These are phyloP conservation scores for Mucor plumbeus DNA, from an alignment of 371 early-diverging fungal genomes.

Conservation along the genomic window DNA sequence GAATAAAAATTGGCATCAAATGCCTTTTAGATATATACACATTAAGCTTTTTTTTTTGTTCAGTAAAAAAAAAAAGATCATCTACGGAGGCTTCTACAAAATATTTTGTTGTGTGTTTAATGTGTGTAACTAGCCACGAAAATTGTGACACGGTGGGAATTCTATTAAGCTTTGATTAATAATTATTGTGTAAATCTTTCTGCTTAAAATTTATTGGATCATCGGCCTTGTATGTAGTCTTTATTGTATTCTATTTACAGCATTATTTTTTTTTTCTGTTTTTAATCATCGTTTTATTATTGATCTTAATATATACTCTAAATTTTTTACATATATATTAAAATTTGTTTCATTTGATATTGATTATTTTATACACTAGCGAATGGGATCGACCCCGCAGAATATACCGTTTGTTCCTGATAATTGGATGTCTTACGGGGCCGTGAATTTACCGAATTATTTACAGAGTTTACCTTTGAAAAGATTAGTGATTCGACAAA, in stretches of 20 bases:
- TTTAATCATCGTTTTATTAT: neutral
- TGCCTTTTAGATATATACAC: too few species aligned
- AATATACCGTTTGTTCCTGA: neutral
- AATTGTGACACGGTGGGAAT: neutral
- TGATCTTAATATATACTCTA: too few species aligned
- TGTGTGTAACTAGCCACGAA: neutral
- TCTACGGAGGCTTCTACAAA: neutral
- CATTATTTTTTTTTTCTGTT: neutral
- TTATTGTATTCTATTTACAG: neutral
- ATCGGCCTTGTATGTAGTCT: neutral
- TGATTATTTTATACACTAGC: neutral
- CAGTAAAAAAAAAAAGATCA: too few species aligned
- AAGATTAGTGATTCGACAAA: neutral
- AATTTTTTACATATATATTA: too few species aligned
- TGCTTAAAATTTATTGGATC: neutral
- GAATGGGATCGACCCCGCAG: conserved; percentile 2
- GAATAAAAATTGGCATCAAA: too few species aligned
- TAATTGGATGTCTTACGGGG: neutral
- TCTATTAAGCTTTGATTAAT: neutral
- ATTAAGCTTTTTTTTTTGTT: too few species aligned
- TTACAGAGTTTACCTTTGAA: neutral
- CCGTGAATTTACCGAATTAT: neutral
- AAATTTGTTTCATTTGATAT: neutral
- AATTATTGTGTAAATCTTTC: neutral
- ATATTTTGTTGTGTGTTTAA: neutral